These are phyloP conservation scores for Prunus kanzakura DNA, from an alignment of 306 rosid genomes.

Conservation along the genomic window DNA sequence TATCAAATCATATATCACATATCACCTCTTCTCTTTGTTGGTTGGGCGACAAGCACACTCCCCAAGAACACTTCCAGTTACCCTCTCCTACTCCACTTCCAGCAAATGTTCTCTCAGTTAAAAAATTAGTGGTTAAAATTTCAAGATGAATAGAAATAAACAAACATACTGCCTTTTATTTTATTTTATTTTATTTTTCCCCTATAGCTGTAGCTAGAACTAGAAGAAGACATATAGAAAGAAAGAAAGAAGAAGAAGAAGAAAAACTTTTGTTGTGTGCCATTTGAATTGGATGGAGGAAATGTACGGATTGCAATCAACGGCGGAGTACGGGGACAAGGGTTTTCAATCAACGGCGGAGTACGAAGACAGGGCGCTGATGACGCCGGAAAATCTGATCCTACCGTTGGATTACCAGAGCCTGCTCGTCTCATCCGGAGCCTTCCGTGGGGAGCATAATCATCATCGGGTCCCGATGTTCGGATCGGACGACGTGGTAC, in stretches of 20 bases:
- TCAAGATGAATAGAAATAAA: neutral
- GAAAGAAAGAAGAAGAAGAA: neutral
- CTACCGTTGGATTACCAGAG: constrained; percentile 69
- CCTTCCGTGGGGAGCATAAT: constrained; percentile 18
- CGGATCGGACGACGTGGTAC: constrained; percentile 73
- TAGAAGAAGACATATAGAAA: neutral
- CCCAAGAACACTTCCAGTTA: constrained; percentile 28
- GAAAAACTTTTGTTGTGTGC: constrained; percentile 2
- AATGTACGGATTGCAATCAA: constrained; percentile 66
- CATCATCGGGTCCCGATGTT: constrained; percentile 54
- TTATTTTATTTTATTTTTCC: neutral
- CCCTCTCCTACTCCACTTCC: constrained; percentile 28
- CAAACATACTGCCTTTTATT: neutral
- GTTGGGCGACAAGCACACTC: constrained; percentile 14
- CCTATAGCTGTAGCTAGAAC: neutral
- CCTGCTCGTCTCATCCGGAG: constrained; percentile 34
- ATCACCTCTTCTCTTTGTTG: neutral
- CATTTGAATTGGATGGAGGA: constrained; percentile 55
- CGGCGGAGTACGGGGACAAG: neutral
- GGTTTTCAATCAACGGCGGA: constrained; percentile 28
- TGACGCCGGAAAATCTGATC: constrained; percentile 88
- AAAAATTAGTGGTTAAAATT: neutral
- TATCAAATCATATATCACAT: constrained; percentile 16
- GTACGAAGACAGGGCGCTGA: constrained; percentile 59
- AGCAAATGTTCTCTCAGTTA: constrained; percentile 15